These are phyloP conservation scores for Aquilaria malaccensis DNA, from an alignment of 345 rosid genomes.

Conservation along the genomic window DNA sequence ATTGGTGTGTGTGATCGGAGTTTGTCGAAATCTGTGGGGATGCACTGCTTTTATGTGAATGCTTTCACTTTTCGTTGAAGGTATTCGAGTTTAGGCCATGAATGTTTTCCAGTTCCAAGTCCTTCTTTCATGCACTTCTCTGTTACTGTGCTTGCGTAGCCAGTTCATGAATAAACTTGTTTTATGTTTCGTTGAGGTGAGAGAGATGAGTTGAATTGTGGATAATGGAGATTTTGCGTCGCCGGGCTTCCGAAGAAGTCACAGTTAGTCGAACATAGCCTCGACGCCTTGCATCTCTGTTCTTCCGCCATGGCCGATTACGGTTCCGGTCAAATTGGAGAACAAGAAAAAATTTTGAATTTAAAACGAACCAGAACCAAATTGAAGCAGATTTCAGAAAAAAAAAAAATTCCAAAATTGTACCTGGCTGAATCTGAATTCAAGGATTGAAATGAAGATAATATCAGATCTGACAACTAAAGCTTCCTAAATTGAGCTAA, in stretches of 20 bases:
- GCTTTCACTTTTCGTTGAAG: neutral
- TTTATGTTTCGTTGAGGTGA: neutral
- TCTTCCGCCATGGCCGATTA: too few species aligned
- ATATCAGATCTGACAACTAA: too few species aligned
- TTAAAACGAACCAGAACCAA: too few species aligned
- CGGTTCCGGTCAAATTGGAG: too few species aligned
- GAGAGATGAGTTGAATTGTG: neutral
- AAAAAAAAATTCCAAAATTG: too few species aligned
- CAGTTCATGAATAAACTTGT: neutral
- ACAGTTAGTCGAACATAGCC: slow-evolving; percentile 25
- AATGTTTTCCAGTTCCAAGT: neutral
- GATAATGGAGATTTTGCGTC: slow-evolving; percentile 19
- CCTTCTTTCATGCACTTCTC: neutral
- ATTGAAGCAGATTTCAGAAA: too few species aligned
- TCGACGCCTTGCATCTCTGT: neutral
- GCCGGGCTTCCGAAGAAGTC: slow-evolving; percentile 34
- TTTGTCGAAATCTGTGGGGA: slow-evolving; percentile 10
- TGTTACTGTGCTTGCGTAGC: neutral
- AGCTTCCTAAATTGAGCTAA: too few species aligned
- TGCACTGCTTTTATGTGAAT: slow-evolving; percentile 11
- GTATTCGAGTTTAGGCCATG: neutral
- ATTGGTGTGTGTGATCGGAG: slow-evolving; percentile 18
- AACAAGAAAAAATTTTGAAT: too few species aligned
- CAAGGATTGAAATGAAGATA: too few species aligned
- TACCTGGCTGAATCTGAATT: too few species aligned